Percentiles rank a stretch among this genome's conserved stretches.
phyloP scores from a whole-genome alignment of 169 alveolate species.

The Neospora caninum region DNA sequence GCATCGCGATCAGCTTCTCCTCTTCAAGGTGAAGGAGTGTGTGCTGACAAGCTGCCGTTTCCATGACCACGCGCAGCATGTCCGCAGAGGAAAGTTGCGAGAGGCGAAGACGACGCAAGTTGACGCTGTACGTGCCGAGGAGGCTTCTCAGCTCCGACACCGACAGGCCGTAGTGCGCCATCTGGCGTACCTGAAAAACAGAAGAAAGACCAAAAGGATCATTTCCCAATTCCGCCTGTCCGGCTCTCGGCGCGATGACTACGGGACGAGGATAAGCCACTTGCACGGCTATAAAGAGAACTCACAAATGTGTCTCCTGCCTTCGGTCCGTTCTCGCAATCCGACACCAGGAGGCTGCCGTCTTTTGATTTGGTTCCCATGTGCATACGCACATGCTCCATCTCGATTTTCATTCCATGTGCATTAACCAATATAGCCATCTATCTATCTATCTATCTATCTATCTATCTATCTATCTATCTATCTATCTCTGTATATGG shows the following conservation, averaged over 20 bases:
- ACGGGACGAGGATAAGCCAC: background rate
- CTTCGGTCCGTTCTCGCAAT: too few relatives aligned
- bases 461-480: background rate
- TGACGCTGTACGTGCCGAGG: slow-evolving; percentile 35
- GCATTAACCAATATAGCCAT: background rate
- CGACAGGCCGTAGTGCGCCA: slow-evolving; percentile 62
- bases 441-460: background rate
- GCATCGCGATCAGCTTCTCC: slow-evolving; percentile 60
- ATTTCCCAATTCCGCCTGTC: background rate
- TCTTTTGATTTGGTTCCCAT: too few relatives aligned
- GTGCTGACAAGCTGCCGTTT: slow-evolving; percentile 61
- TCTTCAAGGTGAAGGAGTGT: slow-evolving; percentile 59
- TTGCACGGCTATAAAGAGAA: background rate
- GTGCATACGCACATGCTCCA: too few relatives aligned
- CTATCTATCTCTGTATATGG: background rate
- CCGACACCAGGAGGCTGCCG: too few relatives aligned
- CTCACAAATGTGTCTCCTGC: too few relatives aligned
- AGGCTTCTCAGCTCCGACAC: slow-evolving; percentile 50
- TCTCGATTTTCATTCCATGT: background rate
- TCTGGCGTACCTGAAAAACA: slow-evolving; percentile 56
- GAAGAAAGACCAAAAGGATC: background rate
- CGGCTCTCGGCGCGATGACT: background rate
- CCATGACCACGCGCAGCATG: slow-evolving; percentile 64
- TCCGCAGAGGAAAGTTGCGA: slow-evolving; percentile 61
- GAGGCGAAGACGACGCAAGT: slow-evolving; percentile 59